Conservation (phyloP, 495 filamentous ascomycete genomes). For the Penicillium roqueforti region DNA sequence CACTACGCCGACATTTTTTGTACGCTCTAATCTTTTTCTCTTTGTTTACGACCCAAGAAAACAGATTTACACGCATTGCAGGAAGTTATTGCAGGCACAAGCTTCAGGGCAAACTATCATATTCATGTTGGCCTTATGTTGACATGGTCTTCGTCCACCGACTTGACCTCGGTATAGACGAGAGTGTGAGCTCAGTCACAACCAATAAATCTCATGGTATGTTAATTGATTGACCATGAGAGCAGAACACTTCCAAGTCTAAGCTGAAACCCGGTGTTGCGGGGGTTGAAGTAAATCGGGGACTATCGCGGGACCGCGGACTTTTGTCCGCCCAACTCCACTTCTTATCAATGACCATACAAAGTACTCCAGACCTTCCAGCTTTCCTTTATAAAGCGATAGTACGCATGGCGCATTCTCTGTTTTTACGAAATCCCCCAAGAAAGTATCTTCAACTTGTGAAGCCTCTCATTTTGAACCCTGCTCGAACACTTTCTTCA, state of each 20-base stretch:
- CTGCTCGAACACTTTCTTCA: slow-evolving; percentile 20
- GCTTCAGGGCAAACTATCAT: too few species aligned
- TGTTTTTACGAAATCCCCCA: not conserved
- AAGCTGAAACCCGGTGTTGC: too few species aligned
- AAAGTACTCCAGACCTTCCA: not conserved
- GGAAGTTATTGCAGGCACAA: not conserved
- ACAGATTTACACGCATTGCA: not conserved
- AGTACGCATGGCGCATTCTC: not conserved
- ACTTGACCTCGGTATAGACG: too few species aligned
- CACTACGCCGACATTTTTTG: not conserved
- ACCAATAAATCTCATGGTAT: too few species aligned
- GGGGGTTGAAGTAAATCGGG: slow-evolving; percentile 1
- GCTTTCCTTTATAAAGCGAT: not conserved
- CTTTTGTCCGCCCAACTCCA: slow-evolving; percentile 6
- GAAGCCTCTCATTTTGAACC: not conserved
- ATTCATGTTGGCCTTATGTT: too few species aligned
- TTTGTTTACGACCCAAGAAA: not conserved
- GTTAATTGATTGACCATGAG: too few species aligned
- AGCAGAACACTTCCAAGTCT: too few species aligned
- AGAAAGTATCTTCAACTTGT: not conserved
- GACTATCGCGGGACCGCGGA: slow-evolving; percentile 1
- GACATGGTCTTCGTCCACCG: too few species aligned
- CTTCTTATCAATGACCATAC: slow-evolving; percentile 5
- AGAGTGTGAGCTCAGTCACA: too few species aligned
- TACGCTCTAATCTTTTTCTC: not conserved